These are phyloP conservation scores for Fulvia fulva DNA, from an alignment of 2,329 filamentous ascomycete genomes.

Conservation along the genomic window DNA sequence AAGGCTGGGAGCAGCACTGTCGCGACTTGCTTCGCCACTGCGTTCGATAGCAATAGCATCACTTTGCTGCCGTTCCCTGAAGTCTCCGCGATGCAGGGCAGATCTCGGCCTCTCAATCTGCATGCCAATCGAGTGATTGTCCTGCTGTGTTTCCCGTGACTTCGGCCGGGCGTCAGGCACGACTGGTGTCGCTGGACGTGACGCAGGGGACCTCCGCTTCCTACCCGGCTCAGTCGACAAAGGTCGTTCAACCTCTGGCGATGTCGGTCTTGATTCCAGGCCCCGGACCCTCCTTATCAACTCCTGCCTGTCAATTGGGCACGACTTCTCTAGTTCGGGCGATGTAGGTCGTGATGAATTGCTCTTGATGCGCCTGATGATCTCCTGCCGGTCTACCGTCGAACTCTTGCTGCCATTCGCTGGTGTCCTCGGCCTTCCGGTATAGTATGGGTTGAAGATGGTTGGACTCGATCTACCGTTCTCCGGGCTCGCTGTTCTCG, in stretches of 20 bases:
- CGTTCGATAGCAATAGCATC: slow-evolving; percentile 11
- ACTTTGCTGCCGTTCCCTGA: slow-evolving; percentile 45
- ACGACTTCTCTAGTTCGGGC: slow-evolving; percentile 23
- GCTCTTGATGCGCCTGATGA: slow-evolving; percentile 79
- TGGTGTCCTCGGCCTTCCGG: slow-evolving; percentile 31
- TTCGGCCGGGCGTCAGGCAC: slow-evolving; percentile 12
- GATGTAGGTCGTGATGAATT: slow-evolving; percentile 27
- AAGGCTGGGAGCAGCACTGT: slow-evolving; percentile 25
- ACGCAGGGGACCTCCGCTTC: slow-evolving; percentile 49
- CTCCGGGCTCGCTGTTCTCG: slow-evolving; percentile 18
- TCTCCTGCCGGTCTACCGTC: slow-evolving; percentile 61
- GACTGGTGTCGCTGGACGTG: slow-evolving; percentile 6
- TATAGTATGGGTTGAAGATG: slow-evolving; percentile 37
- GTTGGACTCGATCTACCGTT: slow-evolving; percentile 21
- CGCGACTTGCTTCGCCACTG: slow-evolving; percentile 12
- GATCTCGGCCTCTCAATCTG: slow-evolving; percentile 81
- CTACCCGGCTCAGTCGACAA: slow-evolving; percentile 25
- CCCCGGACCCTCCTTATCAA: slow-evolving; percentile 80
- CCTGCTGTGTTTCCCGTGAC: slow-evolving; percentile 21
- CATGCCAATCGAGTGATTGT: slow-evolving; percentile 33
- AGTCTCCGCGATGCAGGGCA: slow-evolving; percentile 61
- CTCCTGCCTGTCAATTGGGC: slow-evolving; percentile 51
- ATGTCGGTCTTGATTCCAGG: slow-evolving; percentile 28
- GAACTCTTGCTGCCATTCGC: slow-evolving; percentile 25
- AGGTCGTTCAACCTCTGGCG: slow-evolving; percentile 25